These are phyloP conservation scores for Eucalyptus tenuipes DNA, from an alignment of 345 rosid genomes.

Conservation along the genomic window DNA sequence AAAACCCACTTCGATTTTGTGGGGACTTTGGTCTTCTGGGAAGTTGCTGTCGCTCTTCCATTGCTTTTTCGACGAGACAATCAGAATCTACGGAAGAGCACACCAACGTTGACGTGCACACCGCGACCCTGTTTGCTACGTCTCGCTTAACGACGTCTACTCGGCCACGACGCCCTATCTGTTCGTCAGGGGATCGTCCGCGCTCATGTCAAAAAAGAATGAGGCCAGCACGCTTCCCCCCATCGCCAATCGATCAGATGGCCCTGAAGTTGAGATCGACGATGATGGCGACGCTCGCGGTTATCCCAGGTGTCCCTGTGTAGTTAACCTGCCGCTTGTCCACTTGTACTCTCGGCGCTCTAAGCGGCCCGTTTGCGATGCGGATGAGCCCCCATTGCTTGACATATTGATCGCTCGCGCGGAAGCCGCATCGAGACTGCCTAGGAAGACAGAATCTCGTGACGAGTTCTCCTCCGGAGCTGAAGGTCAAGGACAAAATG, in stretches of 20 bases:
- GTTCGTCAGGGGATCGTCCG: constrained; percentile 37
- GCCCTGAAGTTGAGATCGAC: neutral
- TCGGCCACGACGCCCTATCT: constrained; percentile 43
- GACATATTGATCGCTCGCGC: constrained; percentile 8
- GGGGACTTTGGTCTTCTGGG: neutral
- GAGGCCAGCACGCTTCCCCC: constrained; percentile 52
- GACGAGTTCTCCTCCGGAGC: neutral
- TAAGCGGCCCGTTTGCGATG: neutral
- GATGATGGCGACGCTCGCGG: neutral
- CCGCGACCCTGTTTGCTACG: constrained; percentile 34
- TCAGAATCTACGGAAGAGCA: constrained; percentile 9
- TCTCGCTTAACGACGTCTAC: constrained; percentile 56
- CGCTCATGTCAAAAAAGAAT: constrained; percentile 63
- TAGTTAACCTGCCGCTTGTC: constrained; percentile 18
- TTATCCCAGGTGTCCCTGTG: neutral
- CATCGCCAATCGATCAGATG: neutral
- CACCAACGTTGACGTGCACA: constrained; percentile 10
- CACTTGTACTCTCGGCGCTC: constrained; percentile 55
- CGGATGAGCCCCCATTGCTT: neutral
- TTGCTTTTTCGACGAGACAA: constrained; percentile 9
- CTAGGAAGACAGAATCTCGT: constrained; percentile 16
- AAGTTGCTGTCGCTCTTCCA: neutral
- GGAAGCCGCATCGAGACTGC: neutral
- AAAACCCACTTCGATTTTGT: neutral
- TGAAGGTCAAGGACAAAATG: no score